Conservation (phyloP, 306 rosid species). For the Glycine tomentella region DNA sequence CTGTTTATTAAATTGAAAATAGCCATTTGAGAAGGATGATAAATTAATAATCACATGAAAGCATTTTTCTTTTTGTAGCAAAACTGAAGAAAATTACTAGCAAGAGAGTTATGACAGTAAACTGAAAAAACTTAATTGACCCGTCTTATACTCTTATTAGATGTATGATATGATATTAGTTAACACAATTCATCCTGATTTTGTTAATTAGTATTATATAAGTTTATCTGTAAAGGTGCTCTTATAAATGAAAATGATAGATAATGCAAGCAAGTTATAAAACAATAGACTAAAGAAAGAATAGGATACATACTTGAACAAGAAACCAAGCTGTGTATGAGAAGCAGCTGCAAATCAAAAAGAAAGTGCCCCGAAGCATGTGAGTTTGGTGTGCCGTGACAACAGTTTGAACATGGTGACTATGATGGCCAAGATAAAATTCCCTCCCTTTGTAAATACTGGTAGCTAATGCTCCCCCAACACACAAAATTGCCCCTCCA, state of each 20-base stretch:
- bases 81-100: background rate
- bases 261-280: background rate
- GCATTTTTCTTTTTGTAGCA: background rate
- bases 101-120: too few species aligned
- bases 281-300: background rate
- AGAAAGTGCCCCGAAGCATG: slow-evolving; percentile 63
- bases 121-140: too few species aligned
- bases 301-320: slow-evolving; percentile 55
- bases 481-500: slow-evolving; percentile 61
- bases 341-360: slow-evolving; percentile 61
- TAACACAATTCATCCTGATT: too few species aligned
- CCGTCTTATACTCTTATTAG: too few species aligned
- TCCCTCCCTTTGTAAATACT: slow-evolving; percentile 62
- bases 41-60: background rate
- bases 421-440: slow-evolving; percentile 51
- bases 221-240: too few species aligned
- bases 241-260: too few species aligned
- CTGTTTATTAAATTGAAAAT: slow-evolving; percentile 44
- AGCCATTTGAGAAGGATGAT: background rate
- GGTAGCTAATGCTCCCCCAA: slow-evolving; percentile 62
- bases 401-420: background rate
- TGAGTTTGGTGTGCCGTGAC: slow-evolving; percentile 33
- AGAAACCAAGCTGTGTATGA: slow-evolving; percentile 64
- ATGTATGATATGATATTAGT: too few species aligned
- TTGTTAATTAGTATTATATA: too few species aligned